These are phyloP conservation scores for Coemansia sp. DNA, from an alignment of 192 early-diverging fungal species.

Conservation along the genomic window DNA sequence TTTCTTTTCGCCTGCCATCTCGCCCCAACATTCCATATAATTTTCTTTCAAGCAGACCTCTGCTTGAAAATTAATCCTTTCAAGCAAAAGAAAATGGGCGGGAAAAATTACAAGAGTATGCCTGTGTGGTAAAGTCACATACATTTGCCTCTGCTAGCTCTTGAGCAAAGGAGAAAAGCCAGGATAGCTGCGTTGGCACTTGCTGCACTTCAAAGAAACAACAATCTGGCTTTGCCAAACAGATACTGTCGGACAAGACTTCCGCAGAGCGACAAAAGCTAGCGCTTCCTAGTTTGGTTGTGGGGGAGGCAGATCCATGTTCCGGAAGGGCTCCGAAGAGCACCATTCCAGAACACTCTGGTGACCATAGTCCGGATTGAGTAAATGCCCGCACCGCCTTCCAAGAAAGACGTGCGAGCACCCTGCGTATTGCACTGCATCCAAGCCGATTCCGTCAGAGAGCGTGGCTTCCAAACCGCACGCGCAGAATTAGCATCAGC, in stretches of 20 bases:
- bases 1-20: no score
- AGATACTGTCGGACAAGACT: no score
- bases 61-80: no score
- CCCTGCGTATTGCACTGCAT: slow-evolving; percentile 9
- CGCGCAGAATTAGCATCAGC: slow-evolving; percentile 3
- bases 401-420: not conserved
- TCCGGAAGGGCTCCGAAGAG: not conserved
- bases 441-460: slow-evolving; percentile 5
- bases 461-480: slow-evolving; percentile 1
- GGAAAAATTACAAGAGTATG: no score
- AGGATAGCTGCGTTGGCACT: no score
- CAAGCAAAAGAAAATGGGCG: no score
- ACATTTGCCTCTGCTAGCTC: not conserved
- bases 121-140: no score
- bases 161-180: not conserved
- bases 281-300: not conserved
- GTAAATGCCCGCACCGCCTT: slow-evolving; percentile 6
- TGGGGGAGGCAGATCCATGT: slow-evolving; percentile 5
- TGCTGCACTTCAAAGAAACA: no score
- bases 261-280: no score
- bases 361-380: slow-evolving; percentile 7
- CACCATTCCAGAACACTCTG: not conserved
- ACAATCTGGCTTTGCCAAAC: no score
- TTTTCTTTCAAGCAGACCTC: no score
- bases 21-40: no score